Conservation (phyloP, 768 basidiomycete genomes). For the Chalciporus chontae region DNA sequence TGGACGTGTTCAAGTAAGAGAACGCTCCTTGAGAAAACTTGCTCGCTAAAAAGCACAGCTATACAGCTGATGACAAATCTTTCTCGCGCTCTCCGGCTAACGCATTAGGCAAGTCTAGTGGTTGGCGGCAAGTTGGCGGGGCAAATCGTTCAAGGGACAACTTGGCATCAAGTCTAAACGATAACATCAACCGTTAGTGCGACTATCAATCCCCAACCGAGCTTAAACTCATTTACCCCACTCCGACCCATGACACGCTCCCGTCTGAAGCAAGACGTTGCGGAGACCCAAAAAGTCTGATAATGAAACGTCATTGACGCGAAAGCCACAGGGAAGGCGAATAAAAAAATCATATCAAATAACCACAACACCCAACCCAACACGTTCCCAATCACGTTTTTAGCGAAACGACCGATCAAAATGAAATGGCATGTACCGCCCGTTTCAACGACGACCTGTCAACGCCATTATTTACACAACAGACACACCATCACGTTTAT, state of each 20-base stretch:
- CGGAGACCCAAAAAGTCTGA: too few relatives aligned
- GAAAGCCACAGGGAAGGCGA: too few relatives aligned
- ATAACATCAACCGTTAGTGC: not conserved
- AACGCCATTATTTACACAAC: constrained; percentile 8
- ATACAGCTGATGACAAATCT: constrained; percentile 21
- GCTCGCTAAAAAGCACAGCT: not conserved
- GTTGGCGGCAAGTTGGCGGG: constrained; percentile 3
- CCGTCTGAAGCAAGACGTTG: not conserved
- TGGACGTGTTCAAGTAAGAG: not conserved
- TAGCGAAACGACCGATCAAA: too few relatives aligned
- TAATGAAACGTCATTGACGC: too few relatives aligned
- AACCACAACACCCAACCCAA: not conserved
- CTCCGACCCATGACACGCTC: not conserved
- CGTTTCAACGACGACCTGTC: not conserved
- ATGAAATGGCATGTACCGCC: too few relatives aligned
- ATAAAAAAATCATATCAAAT: not conserved
- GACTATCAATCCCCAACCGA: too few relatives aligned
- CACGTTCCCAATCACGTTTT: not conserved
- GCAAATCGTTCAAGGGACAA: not conserved
- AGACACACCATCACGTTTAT: constrained; percentile 36
- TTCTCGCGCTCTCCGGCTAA: constrained; percentile 16
- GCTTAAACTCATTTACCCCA: not conserved
- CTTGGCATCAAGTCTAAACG: not conserved
- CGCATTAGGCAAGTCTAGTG: constrained; percentile 22
- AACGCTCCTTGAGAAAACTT: not conserved